Base-by-base conservation (phyloP, 768 basidiomycete species). In the Naganishia kalamii region DNA sequence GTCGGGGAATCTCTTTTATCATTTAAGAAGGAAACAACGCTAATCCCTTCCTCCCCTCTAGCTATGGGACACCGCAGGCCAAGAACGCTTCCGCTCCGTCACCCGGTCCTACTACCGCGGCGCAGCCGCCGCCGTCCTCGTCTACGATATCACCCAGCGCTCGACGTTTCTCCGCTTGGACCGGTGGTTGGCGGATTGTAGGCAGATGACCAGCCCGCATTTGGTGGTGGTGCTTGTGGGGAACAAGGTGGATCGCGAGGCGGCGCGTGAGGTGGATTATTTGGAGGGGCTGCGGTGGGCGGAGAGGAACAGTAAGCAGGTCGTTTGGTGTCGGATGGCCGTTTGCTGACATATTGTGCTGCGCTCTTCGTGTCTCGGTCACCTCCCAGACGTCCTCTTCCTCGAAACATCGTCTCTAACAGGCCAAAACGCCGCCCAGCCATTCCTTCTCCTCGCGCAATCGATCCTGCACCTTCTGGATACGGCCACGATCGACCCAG, bases 31-130 rank as follows among this genome's bases (percentile, higher is more conserved):
- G 70, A 48, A 35, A 48, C 44, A 69, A 33, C 11, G 44, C 29
- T 23, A 19, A 23, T 21, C 32, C 25, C 30, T 21, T 10, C 29
- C 21, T 49, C 19, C 32, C 52, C 21, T 23, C 35, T 40, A 94
- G 91, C 80, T 94, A 49, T 97, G 94, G 93, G 93, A 96, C 77
- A 93, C 92, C 23, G 94, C 93, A 33, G 94, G 94, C 19, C 94
- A 97, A 80, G 93, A 96, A 79, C 83, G 93, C 68, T 93, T 94
- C 77, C 84, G 92, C 87, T 91, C 66, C 32, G 80, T 77, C 49
- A 96, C 93, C 10, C 84, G 93, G 67, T 92, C 90, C 71, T 97
- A 98, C 79, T 98, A 97, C 79, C 86, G 93, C 48, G 92, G 92
- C 15, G 92, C 94, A 12, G 76, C 76, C 0, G 77, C 76, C 3